Conservation (phyloP, 2,329 filamentous ascomycete species). For the Trichocomaceae sp. region DNA sequence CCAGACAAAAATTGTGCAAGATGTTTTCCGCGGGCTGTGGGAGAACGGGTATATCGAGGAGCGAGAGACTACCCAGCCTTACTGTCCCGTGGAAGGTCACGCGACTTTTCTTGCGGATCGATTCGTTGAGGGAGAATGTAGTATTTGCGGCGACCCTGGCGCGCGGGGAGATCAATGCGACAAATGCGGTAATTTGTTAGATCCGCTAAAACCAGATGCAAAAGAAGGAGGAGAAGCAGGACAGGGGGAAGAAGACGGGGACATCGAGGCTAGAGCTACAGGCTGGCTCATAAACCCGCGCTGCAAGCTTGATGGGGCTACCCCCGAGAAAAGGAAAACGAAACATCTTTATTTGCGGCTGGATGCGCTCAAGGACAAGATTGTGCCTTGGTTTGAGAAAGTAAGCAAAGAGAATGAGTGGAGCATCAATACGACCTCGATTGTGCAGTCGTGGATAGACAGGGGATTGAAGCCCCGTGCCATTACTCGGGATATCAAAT, state of each 20-base stretch:
- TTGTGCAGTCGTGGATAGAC: slow-evolving; percentile 46
- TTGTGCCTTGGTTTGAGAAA: slow-evolving; percentile 70
- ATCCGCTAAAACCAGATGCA: slow-evolving; percentile 54
- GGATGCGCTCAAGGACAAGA: slow-evolving; percentile 70
- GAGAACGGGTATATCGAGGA: slow-evolving; percentile 85
- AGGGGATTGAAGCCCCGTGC: slow-evolving; percentile 80
- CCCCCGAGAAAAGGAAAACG: slow-evolving; percentile 71
- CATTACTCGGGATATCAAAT: slow-evolving; percentile 88
- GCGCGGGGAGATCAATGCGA: slow-evolving; percentile 70
- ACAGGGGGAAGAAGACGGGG: slow-evolving; percentile 3
- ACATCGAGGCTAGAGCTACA: slow-evolving; percentile 15
- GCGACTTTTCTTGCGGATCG: slow-evolving; percentile 70
- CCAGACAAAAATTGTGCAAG: slow-evolving; percentile 88
- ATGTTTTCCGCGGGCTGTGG: slow-evolving; percentile 81
- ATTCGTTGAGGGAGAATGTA: slow-evolving; percentile 48
- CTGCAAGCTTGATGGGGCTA: slow-evolving; percentile 84
- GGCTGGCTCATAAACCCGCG: slow-evolving; percentile 64
- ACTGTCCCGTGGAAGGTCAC: slow-evolving; percentile 59
- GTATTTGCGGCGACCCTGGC: slow-evolving; percentile 55
- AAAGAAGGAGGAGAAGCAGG: slow-evolving; percentile 1
- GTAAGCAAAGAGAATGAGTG: slow-evolving; percentile 61
- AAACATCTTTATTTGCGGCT: slow-evolving; percentile 88
- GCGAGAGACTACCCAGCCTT: slow-evolving; percentile 80
- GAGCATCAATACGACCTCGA: slow-evolving; percentile 40
- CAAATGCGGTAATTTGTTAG: slow-evolving; percentile 64